Evolutionary conservation across 257 asterid genomes (phyloP).

Genomic region (Petrea volubilis): DNA sequence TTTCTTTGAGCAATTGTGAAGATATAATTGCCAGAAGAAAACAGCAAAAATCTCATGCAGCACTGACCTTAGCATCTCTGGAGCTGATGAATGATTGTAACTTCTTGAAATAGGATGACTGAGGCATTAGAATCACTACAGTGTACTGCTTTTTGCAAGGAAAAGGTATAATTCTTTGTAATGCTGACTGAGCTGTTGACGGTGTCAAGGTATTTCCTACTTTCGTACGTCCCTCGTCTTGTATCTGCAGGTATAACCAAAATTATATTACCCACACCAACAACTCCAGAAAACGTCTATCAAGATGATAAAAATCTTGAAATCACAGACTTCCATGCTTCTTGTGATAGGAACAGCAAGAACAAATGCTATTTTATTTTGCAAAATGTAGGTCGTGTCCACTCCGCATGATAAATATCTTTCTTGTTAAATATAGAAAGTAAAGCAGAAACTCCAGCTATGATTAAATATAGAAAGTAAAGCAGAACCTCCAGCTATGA

Average conservation of each 20-base stretch:
- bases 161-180: slow-evolving; percentile 72
- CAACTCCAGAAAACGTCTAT: neutral
- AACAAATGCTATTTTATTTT: neutral
- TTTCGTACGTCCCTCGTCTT: slow-evolving; percentile 69
- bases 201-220: slow-evolving; percentile 68
- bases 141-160: slow-evolving; percentile 92
- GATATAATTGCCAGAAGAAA: neutral
- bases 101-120: slow-evolving; percentile 55
- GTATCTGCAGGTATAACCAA: slow-evolving; percentile 55
- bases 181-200: slow-evolving; percentile 68
- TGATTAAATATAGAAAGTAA: no score
- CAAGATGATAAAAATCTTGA: neutral
- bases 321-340: neutral
- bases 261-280: slow-evolving; percentile 1
- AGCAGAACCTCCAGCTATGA: no score
- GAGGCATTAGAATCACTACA: slow-evolving; percentile 94
- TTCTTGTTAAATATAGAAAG: neutral
- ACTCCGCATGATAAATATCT: neutral
- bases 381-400: neutral
- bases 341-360: neutral
- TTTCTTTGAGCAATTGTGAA: neutral
- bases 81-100: slow-evolving; percentile 52
- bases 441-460: neutral
- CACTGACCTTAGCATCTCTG: slow-evolving; percentile 73
- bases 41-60: neutral